phyloP scores from a whole-genome alignment of 73 alveolate genomes.

The Paramecium primaurelia region DNA sequence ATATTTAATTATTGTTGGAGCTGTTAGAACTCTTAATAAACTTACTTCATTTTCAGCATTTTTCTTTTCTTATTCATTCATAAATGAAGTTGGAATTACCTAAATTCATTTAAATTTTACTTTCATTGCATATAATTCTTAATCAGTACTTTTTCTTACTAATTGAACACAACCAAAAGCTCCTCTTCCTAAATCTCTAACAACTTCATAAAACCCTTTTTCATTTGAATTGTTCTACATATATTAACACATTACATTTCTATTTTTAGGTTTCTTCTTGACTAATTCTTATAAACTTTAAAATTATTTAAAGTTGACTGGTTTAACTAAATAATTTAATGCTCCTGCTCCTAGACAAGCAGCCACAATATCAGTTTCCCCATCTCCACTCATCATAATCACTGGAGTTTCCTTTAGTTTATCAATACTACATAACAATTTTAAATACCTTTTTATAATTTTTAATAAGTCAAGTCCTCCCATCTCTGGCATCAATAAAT shows the following conservation, averaged over 20 bases:
- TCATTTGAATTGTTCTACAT: neutral
- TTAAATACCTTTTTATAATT: conserved; percentile 65
- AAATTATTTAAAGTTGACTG: conserved; percentile 60
- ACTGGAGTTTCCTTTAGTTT: conserved; percentile 76
- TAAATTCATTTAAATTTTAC: neutral
- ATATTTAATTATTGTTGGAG: conserved; percentile 95
- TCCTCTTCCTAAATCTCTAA: conserved; percentile 76
- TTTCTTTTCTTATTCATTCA: conserved; percentile 80
- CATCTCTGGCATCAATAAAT: conserved; percentile 83
- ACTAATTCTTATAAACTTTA: neutral
- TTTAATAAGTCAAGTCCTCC: conserved; percentile 82
- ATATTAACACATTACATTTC: neutral
- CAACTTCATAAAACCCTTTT: conserved; percentile 32
- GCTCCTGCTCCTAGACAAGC: conserved; percentile 81
- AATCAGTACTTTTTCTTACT: conserved; percentile 45
- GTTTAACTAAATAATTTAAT: conserved; percentile 78
- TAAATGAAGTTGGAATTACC: conserved; percentile 30
- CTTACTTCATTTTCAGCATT: conserved; percentile 90
- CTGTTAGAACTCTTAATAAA: conserved; percentile 78
- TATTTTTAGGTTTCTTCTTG: neutral
- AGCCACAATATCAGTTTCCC: conserved; percentile 69
- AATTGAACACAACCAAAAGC: conserved; percentile 79
- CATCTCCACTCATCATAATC: conserved; percentile 82
- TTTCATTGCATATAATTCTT: conserved; percentile 51
- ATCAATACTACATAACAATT: neutral